Percentiles rank a stretch among this genome's conserved stretches.
phyloP scores from a whole-genome alignment of 495 filamentous ascomycete genomes.

The Elasticomyces elasticus region DNA sequence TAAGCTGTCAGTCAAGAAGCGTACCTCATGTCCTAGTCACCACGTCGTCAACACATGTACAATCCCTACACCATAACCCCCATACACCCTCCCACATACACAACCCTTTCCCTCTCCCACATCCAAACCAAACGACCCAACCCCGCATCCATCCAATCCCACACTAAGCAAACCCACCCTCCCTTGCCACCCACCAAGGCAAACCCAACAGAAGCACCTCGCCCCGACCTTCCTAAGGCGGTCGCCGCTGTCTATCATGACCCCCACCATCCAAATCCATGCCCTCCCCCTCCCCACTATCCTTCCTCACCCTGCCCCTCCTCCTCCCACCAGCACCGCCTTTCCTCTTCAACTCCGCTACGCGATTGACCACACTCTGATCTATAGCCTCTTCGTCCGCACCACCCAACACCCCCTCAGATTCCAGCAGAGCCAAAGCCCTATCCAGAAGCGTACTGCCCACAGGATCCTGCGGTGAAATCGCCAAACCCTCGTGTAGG shows the following conservation, averaged over 20 bases:
- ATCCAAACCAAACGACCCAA: too few relatives aligned
- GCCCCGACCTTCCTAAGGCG: background rate
- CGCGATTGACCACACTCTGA: constrained; percentile 7
- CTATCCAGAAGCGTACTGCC: constrained; percentile 33
- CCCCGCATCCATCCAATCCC: too few relatives aligned
- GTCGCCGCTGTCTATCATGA: background rate
- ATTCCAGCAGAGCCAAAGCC: constrained; percentile 31
- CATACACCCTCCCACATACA: too few relatives aligned
- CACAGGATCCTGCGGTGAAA: constrained; percentile 36
- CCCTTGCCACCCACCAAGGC: background rate
- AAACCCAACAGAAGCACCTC: background rate
- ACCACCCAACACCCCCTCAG: constrained; percentile 17
- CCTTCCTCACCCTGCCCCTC: constrained; percentile 10
- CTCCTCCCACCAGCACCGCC: constrained; percentile 9
- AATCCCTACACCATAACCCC: too few relatives aligned
- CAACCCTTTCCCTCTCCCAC: too few relatives aligned
- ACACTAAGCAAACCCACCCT: too few relatives aligned
- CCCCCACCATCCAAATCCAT: constrained; percentile 17
- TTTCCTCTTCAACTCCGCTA: constrained; percentile 9
- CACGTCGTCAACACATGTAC: too few relatives aligned
- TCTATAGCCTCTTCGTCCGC: constrained; percentile 27
- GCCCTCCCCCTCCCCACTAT: background rate
- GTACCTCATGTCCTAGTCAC: too few relatives aligned
- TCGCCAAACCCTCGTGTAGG: constrained; percentile 37
- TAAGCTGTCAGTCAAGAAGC: too few relatives aligned